Percentiles rank a stretch among this genome's conserved stretches.
phyloP scores from a whole-genome alignment of 176 grass and related monocot genomes.

The Aegilops bicornis region DNA sequence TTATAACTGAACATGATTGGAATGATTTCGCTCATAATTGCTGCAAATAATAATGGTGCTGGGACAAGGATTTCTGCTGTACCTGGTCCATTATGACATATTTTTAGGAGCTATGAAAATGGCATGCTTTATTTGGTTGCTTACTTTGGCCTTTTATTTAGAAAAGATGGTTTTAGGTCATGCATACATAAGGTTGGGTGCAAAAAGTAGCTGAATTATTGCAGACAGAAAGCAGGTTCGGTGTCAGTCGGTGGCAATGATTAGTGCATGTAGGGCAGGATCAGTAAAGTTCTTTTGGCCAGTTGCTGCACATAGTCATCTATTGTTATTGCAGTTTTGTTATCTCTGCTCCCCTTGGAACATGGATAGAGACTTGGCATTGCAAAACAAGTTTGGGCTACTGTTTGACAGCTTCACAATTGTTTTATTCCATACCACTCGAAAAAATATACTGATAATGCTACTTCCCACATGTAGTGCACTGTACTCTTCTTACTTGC shows the following conservation, averaged over 20 bases:
- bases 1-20: background rate
- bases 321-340: conserved; percentile 3
- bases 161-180: conserved; percentile 31
- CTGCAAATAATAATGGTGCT: conserved; percentile 11
- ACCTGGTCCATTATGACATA: conserved; percentile 17
- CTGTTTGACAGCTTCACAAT: background rate
- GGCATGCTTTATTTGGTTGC: conserved; percentile 25
- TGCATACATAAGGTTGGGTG: conserved; percentile 23
- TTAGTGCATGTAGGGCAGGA: conserved; percentile 13
- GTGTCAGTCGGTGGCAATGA: conserved; percentile 41
- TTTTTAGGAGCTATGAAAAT: conserved; percentile 30
- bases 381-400: background rate
- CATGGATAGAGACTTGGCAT: conserved; percentile 8
- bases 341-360: background rate
- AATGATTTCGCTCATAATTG: conserved; percentile 28
- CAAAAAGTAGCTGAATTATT: conserved; percentile 49
- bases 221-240: conserved; percentile 40
- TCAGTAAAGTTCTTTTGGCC: conserved; percentile 30
- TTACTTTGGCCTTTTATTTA: conserved; percentile 44
- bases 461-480: background rate
- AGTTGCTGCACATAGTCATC: background rate
- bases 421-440: background rate
- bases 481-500: background rate
- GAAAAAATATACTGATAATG: background rate
- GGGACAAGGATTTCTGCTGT: background rate